Evolutionary conservation across 2,329 filamentous ascomycete genomes (phyloP), one percentile per base, ranked within the genome.

Genomic region (Macrophomina pseudophaseolina): DNA sequence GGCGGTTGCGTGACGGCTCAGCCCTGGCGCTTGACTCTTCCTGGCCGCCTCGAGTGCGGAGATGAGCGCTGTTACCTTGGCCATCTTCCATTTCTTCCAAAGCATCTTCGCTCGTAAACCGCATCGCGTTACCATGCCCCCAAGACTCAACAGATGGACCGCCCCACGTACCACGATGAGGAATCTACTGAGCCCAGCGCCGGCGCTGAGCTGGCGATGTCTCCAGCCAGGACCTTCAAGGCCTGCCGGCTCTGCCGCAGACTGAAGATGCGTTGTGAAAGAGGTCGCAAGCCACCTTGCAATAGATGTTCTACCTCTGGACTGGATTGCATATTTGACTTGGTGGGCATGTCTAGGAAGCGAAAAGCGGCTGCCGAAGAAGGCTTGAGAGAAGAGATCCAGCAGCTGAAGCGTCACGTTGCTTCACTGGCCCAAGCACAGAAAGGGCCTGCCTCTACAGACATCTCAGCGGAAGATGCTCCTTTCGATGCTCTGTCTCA

Each of bases 211-310:
- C 16, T 35, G 42, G 58, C 12, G 2, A 28, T 11, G 5, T 11
- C 30, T 28, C 18, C 58, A 18, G 44, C n/a, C 32, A 62, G n/a
- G 32, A 62, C 58, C 38, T 62, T 62, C 32, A 62, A 62, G 44
- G 58, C 58, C 5, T 62, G 58, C 46, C 58, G 58, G 18, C 58
- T 35, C 7, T 62, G 58, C 32, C 58, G 58, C 11, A 33, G 44
- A 11, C 7, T 62, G 44, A 62, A 62, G 8, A 62, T 62, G 58
- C 58, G 58, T 11, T 62, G 58, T 40, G 58, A 62, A 32, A 42
- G 58, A 5, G 49, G 40, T 23, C 30, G 23, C 3, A 35, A 49
- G 48, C 58, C 58, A 4, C 58, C 58, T 8, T 62, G 58, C 11
- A 33, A 38, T 12, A 62, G 58, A 16, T 62, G 58, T 5, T 8